Conservation (phyloP, 306 rosid species). For the Vigna angularis region DNA sequence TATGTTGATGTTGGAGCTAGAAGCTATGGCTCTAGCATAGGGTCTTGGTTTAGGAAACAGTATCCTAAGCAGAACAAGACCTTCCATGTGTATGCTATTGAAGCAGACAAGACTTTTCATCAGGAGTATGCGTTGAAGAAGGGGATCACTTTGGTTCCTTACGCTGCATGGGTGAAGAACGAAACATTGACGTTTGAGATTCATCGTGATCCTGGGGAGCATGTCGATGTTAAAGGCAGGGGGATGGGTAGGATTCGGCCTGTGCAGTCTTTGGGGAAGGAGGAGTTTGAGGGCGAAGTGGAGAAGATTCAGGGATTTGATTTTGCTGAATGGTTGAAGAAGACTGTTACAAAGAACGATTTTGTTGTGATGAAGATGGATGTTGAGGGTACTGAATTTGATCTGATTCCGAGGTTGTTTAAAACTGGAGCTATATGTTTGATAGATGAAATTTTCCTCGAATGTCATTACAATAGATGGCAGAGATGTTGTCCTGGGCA, state of each 20-base stretch:
- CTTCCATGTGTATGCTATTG: slow-evolving; percentile 88
- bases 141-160: slow-evolving; percentile 72
- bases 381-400: slow-evolving; percentile 94
- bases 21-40: slow-evolving; percentile 94
- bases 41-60: slow-evolving; percentile 96
- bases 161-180: slow-evolving; percentile 96
- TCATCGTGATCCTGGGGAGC: slow-evolving; percentile 78
- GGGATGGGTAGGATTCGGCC: slow-evolving; percentile 99
- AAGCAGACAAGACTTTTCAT: slow-evolving; percentile 87
- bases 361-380: slow-evolving; percentile 99
- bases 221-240: slow-evolving; percentile 68
- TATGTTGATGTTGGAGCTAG: slow-evolving; percentile 98
- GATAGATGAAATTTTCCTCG: slow-evolving; percentile 93
- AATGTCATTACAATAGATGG: slow-evolving; percentile 97
- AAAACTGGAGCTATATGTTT: slow-evolving; percentile 92
- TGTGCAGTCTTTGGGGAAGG: slow-evolving; percentile 40
- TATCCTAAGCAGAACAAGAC: slow-evolving; percentile 97
- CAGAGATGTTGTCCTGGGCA: slow-evolving; percentile 95
- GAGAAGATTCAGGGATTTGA: slow-evolving; percentile 88
- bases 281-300: slow-evolving; percentile 67
- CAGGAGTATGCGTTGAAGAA: slow-evolving; percentile 82
- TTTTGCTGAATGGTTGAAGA: slow-evolving; percentile 84
- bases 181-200: slow-evolving; percentile 84
- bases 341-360: slow-evolving; percentile 70
- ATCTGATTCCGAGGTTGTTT: slow-evolving; percentile 80